These are phyloP conservation scores for Phytopythium helicoides DNA, from an alignment of 352 stramenopile genomes.

Conservation along the genomic window DNA sequence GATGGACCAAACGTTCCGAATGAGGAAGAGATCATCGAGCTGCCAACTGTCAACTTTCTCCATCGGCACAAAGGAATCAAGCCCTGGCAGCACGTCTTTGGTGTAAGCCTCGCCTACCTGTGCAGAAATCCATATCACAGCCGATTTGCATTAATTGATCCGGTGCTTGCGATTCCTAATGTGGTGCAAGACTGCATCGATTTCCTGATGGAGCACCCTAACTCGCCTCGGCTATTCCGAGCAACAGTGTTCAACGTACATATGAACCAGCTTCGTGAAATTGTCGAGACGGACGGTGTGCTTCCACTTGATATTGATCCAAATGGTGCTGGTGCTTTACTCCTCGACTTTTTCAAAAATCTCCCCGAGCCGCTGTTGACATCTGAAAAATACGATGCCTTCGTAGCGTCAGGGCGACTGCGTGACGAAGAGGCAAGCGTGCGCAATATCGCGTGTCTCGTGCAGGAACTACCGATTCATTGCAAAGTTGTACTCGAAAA, in stretches of 20 bases:
- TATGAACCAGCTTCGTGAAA: slow-evolving; percentile 67
- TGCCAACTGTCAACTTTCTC: slow-evolving; percentile 54
- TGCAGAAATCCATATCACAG: slow-evolving; percentile 80
- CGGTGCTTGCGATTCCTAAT: slow-evolving; percentile 68
- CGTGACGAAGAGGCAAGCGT: slow-evolving; percentile 73
- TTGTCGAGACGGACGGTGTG: slow-evolving; percentile 63
- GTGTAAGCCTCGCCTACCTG: slow-evolving; percentile 67
- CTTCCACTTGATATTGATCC: slow-evolving; percentile 62
- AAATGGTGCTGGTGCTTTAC: slow-evolving; percentile 59
- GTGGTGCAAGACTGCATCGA: slow-evolving; percentile 77
- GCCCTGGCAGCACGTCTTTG: slow-evolving; percentile 83
- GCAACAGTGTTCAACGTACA: slow-evolving; percentile 73
- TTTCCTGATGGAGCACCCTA: slow-evolving; percentile 52
- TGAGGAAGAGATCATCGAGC: slow-evolving; percentile 38
- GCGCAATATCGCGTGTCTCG: slow-evolving; percentile 74
- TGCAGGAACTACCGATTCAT: slow-evolving; percentile 68
- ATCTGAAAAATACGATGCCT: slow-evolving; percentile 79
- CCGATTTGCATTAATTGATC: slow-evolving; percentile 76
- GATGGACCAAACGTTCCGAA: slow-evolving; percentile 4
- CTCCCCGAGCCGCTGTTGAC: slow-evolving; percentile 74
- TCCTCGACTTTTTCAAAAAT: slow-evolving; percentile 81
- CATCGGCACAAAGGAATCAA: slow-evolving; percentile 78
- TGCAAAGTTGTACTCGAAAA: slow-evolving; percentile 74
- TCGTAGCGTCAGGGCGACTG: slow-evolving; percentile 65
- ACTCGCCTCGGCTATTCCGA: slow-evolving; percentile 75